Evolutionary conservation across 202 grass and related monocot species (phyloP), one percentile per base, ranked within the genome.

Genomic region (Carex sylvatica): DNA sequence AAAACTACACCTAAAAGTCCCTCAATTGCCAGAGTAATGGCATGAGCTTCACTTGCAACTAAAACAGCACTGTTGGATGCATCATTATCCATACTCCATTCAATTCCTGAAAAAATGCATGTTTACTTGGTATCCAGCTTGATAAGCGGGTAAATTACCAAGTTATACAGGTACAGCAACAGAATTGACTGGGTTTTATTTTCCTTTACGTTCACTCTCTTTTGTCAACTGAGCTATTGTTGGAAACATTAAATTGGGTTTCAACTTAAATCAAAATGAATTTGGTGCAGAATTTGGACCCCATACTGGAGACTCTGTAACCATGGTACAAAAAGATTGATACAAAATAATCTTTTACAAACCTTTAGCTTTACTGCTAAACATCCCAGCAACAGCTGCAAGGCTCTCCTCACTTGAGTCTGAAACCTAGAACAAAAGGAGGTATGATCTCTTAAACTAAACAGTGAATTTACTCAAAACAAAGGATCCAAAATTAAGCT

Each of bases 361-460:
- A 98, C 92, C 95, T 98, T 98, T 98, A 87, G 95, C 95, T 98
- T 98, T 98, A 86, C 95, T 98, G 80, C 87, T 98, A 84, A 98
- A 98, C 95, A 98, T 98, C 83, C 95, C 95, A 73, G 90, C 92
- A 90, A 98, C 92, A 78, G 95, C 95, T 79, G 89, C 90, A 65
- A 98, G 89, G 84, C 92, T 95, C 80, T 98, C 92, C 85, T 98
- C 95, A n/a, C 95, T 98, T 73, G 83, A 95, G 82, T 98, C 95
- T 85, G 95, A 90, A 81, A 87, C 91, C 95, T 98, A 85, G 51
- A 91, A 84, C 24, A 88, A 56, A 82, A 72, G 82, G 19, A 78
- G 69, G 38, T 72, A 61, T 78, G 82, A 47, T 82, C 62, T 66
- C 44, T 51, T 10, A 69, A 82, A 67, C 73, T 35, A 19, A 33